Conservation (phyloP, 768 basidiomycete species). For the Boletus subcaerulescens region DNA sequence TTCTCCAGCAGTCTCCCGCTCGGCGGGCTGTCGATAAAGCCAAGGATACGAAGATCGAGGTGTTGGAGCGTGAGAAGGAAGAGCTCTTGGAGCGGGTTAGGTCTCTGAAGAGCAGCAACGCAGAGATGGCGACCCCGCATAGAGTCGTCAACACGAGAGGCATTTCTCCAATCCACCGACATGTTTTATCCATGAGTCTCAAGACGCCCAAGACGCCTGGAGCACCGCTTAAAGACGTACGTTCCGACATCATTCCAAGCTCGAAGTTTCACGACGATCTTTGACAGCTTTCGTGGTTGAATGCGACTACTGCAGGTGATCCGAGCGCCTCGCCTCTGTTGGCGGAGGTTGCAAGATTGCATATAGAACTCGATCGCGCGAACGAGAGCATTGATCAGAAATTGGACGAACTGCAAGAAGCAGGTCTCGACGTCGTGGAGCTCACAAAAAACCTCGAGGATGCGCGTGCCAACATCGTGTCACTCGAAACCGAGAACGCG, state of each 20-base stretch:
- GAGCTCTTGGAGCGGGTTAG: slow-evolving; percentile 71
- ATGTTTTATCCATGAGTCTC: slow-evolving; percentile 64
- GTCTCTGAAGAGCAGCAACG: slow-evolving; percentile 50
- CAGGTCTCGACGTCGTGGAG: slow-evolving; percentile 70
- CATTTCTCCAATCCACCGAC: slow-evolving; percentile 77
- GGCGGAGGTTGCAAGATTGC: slow-evolving; percentile 69
- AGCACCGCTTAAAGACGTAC: slow-evolving; percentile 71
- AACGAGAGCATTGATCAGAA: slow-evolving; percentile 89
- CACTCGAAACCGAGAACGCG: slow-evolving; percentile 67
- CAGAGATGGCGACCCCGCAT: slow-evolving; percentile 55
- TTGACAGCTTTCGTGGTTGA: slow-evolving; percentile 68
- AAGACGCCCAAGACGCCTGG: slow-evolving; percentile 76
- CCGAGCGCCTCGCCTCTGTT: slow-evolving; percentile 59
- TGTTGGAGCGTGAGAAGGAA: slow-evolving; percentile 73
- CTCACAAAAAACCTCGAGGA: slow-evolving; percentile 71
- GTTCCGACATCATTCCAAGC: slow-evolving; percentile 20
- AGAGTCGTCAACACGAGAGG: slow-evolving; percentile 52
- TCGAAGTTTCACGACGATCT: slow-evolving; percentile 5
- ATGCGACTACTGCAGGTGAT: slow-evolving; percentile 53
- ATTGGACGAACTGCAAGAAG: slow-evolving; percentile 79
- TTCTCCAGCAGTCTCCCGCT: slow-evolving; percentile 70
- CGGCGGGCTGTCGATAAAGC: slow-evolving; percentile 76
- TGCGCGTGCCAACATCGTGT: slow-evolving; percentile 53
- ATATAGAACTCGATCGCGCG: slow-evolving; percentile 71
- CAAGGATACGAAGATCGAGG: slow-evolving; percentile 71